phyloP scores from a whole-genome alignment of 805 yeast species.

The Jamesozyma spencerorum region DNA sequence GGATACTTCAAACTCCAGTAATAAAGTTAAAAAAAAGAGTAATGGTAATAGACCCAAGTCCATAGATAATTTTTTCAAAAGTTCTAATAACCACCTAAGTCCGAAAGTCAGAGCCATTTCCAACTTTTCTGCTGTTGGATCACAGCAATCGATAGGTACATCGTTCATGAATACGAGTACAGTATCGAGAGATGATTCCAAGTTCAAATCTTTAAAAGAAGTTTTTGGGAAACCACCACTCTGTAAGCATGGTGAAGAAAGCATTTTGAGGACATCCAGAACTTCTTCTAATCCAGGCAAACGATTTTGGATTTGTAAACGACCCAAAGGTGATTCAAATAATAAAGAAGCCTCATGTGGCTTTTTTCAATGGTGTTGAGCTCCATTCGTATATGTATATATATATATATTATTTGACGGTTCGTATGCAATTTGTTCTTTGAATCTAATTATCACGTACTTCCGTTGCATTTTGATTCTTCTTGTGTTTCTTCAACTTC shows the following conservation, averaged over 20 bases:
- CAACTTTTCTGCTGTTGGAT: too few relatives aligned
- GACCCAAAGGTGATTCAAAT: conserved; percentile 27
- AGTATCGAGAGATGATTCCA: neutral
- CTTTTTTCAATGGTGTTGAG: conserved; percentile 43
- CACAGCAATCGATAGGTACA: neutral
- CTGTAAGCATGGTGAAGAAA: conserved; percentile 42
- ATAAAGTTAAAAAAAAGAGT: conserved; percentile 2
- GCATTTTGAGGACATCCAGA: conserved; percentile 38
- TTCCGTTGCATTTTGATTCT: conserved; percentile 1
- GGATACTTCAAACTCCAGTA: neutral
- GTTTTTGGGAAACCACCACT: conserved; percentile 31
- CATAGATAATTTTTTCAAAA: conserved; percentile 8
- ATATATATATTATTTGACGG: neutral
- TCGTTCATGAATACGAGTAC: neutral
- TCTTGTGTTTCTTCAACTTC: conserved; percentile 16
- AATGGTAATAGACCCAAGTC: conserved; percentile 5
- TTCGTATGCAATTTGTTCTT: neutral
- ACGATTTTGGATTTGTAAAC: conserved; percentile 47
- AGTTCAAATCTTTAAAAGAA: conserved; percentile 8
- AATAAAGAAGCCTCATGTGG: conserved; percentile 37
- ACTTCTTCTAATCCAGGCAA: conserved; percentile 38
- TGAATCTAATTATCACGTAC: too few relatives aligned
- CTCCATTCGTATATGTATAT: neutral
- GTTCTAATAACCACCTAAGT: neutral
- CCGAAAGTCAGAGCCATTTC: too few relatives aligned